A percentile compares a stretch with the other conserved stretches of the same genome.
Evolutionary conservation across 148 eudicot species (phyloP).

Genomic region (Fagopyrum homotropicum): DNA sequence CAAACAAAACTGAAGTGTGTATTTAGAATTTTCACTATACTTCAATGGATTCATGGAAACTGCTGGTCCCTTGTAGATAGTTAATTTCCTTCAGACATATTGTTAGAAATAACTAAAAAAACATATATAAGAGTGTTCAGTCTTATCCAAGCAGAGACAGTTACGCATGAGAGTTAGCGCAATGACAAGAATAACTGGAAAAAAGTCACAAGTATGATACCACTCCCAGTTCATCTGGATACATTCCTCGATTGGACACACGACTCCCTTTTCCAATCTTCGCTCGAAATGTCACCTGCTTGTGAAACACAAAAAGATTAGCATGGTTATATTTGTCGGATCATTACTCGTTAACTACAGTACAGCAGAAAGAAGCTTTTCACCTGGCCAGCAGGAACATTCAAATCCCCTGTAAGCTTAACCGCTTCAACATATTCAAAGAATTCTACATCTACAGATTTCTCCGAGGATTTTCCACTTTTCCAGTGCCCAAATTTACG

Average conservation of each 20-base stretch:
- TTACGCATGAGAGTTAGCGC: not conserved
- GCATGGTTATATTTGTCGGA: not conserved
- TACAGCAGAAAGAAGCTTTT: not conserved
- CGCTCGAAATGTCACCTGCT: constrained; percentile 89
- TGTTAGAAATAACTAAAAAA: too few species aligned
- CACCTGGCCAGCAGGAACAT: constrained; percentile 98
- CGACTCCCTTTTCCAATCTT: constrained; percentile 78
- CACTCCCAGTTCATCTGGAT: constrained; percentile 96
- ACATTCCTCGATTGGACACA: constrained; percentile 58
- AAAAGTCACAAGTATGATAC: constrained; percentile 26
- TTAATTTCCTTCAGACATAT: too few species aligned
- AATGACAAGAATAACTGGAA: not conserved
- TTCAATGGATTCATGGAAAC: not conserved
- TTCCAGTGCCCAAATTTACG: constrained; percentile 96
- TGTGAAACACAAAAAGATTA: constrained; percentile 10
- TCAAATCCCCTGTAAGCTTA: constrained; percentile 90
- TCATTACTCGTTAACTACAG: not conserved
- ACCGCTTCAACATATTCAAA: constrained; percentile 99
- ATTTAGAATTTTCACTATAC: too few species aligned
- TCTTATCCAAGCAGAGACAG: not conserved
- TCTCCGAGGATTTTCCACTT: constrained; percentile 33
- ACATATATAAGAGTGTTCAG: not conserved
- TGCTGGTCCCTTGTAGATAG: not conserved
- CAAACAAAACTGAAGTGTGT: not conserved
- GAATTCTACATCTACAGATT: constrained; percentile 70